Percentiles rank a stretch among this genome's conserved stretches.
phyloP scores from a whole-genome alignment of 208 protist genomes.

The Acanthamoeba royreba region DNA sequence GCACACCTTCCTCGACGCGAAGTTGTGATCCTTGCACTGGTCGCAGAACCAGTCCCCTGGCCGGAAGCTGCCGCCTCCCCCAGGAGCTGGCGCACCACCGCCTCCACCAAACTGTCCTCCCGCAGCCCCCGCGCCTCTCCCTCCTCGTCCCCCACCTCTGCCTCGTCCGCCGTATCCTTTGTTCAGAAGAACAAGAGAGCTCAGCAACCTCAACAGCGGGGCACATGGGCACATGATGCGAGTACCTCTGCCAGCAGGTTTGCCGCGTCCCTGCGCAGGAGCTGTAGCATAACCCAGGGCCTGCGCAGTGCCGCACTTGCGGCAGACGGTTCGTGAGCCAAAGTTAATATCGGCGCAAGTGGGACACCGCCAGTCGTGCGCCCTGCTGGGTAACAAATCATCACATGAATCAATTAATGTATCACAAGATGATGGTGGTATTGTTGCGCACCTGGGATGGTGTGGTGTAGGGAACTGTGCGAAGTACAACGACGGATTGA shows the following conservation, averaged over 20 bases:
- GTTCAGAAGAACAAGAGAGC: too few relatives aligned
- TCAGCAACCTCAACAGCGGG: too few relatives aligned
- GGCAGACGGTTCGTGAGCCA: neutral
- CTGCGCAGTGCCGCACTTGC: conserved; percentile 8
- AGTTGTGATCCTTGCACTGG: conserved; percentile 27
- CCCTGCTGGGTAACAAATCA: too few relatives aligned
- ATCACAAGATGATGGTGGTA: too few relatives aligned
- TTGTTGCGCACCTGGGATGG: too few relatives aligned
- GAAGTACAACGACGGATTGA: conserved; percentile 10
- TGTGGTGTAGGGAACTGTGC: conserved; percentile 14
- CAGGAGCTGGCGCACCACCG: too few relatives aligned
- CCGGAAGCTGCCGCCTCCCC: too few relatives aligned
- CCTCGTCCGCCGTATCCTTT: neutral
- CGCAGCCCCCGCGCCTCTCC: too few relatives aligned
- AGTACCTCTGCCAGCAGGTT: neutral
- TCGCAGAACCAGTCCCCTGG: conserved; percentile 38
- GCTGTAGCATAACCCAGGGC: neutral
- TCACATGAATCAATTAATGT: too few relatives aligned
- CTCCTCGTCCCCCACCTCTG: neutral
- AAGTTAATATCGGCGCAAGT: conserved; percentile 42
- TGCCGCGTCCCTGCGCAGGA: neutral
- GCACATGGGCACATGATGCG: too few relatives aligned
- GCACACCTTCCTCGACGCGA: conserved; percentile 28
- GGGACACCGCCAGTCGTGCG: conserved; percentile 1
- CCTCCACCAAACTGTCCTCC: neutral